Evolutionary conservation across 2,329 filamentous ascomycete species (phyloP).

Genomic region (Sporothrix pallida): DNA sequence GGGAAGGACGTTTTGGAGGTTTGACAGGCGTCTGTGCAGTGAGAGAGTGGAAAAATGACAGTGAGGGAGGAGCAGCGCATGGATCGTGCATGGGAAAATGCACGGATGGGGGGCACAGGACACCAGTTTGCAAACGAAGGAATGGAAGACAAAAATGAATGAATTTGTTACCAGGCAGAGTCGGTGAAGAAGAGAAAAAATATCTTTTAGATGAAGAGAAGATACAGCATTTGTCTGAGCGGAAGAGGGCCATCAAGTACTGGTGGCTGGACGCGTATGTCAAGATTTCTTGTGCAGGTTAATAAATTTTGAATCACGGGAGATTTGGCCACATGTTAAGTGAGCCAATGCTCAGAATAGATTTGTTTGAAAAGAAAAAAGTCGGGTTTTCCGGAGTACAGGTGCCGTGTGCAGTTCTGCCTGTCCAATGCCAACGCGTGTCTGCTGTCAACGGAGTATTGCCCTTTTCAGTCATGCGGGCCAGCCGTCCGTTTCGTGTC

Average conservation of each 20-base stretch:
- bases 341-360: neutral
- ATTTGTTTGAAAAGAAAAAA: neutral
- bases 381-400: neutral
- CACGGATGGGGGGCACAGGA: neutral
- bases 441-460: neutral
- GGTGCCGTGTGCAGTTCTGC: neutral
- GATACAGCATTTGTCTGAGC: too few relatives aligned
- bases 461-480: slow-evolving; percentile 1
- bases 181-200: neutral
- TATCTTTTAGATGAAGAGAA: too few relatives aligned
- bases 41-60: neutral
- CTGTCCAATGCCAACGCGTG: neutral
- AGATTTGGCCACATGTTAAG: neutral
- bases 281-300: neutral
- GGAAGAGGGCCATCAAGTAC: too few relatives aligned
- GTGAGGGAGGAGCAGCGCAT: neutral
- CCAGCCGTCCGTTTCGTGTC: neutral
- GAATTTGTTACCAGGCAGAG: neutral
- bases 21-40: neutral
- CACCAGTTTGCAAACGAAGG: neutral
- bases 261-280: too few relatives aligned
- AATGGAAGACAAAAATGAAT: neutral
- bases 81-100: neutral
- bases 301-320: neutral
- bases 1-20: neutral